phyloP scores from a whole-genome alignment of 1,139 yeast genomes.

The Wickerhamomyces sp. region DNA sequence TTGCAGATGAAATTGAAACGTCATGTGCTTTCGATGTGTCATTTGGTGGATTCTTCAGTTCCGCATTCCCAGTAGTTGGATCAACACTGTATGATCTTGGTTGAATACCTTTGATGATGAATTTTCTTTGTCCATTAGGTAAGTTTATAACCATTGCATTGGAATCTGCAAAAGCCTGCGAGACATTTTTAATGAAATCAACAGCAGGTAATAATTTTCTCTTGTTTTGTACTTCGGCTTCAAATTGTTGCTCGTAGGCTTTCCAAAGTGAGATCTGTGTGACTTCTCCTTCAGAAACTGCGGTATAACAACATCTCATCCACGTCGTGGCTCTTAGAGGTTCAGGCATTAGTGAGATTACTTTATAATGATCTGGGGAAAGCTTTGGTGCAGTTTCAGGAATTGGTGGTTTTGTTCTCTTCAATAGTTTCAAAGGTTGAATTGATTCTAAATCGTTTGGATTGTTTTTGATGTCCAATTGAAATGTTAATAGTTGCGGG shows the following conservation, averaged over 20 bases:
- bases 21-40: constrained; percentile 2
- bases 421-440: constrained; percentile 36
- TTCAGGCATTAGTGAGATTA: constrained; percentile 65
- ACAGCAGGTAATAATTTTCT: constrained; percentile 85
- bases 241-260: constrained; percentile 84
- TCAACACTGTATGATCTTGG: constrained; percentile 52
- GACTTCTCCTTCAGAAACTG: constrained; percentile 72
- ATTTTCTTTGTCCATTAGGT: constrained; percentile 61
- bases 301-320: constrained; percentile 90
- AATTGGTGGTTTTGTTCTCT: constrained; percentile 41
- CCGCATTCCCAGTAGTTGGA: constrained; percentile 28
- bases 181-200: constrained; percentile 91
- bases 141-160: constrained; percentile 85
- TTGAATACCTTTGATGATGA: constrained; percentile 86
- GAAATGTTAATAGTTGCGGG: constrained; percentile 58
- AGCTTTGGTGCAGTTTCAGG: constrained; percentile 60
- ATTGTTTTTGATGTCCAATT: constrained; percentile 30
- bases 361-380: constrained; percentile 52
- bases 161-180: constrained; percentile 84
- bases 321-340: constrained; percentile 92
- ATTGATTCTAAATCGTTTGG: constrained; percentile 29
- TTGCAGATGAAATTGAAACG: constrained; percentile 7
- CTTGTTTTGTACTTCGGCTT: constrained; percentile 37
- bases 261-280: constrained; percentile 97
- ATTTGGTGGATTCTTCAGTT: constrained; percentile 19